Conservation (phyloP, 805 yeast species). For the Blastobotrys chiropterorum region DNA sequence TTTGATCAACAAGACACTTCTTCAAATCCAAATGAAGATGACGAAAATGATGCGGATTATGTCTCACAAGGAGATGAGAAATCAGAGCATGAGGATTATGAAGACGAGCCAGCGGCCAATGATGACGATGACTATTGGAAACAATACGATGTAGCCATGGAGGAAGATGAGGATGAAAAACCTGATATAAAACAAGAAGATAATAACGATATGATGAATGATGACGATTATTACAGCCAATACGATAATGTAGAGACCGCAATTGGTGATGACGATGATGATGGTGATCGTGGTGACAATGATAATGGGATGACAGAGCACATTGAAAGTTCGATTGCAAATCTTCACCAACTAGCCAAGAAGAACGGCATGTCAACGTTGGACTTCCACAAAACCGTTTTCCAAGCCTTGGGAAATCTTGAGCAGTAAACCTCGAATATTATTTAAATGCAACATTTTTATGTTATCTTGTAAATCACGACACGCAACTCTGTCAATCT, state of each 20-base stretch:
- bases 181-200: not conserved
- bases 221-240: not conserved
- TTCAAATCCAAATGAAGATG: not conserved
- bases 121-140: constrained; percentile 1
- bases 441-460: no score
- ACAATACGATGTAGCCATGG: not conserved
- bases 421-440: not conserved
- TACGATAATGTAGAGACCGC: constrained; percentile 2
- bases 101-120: not conserved
- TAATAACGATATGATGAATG: not conserved
- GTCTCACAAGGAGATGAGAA: not conserved
- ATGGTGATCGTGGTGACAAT: not conserved
- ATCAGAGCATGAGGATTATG: not conserved
- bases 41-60: constrained; percentile 1
- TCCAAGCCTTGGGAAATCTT: not conserved
- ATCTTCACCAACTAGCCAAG: not conserved
- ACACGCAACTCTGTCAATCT: no score
- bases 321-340: not conserved
- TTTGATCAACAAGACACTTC: not conserved
- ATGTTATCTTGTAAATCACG: no score
- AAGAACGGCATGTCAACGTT: not conserved
- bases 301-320: not conserved
- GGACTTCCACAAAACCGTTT: not conserved
- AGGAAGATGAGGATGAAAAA: not conserved
- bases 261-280: not conserved